Evolutionary conservation across 75 land plant species (phyloP), one percentile per base, ranked within the genome.

Genomic region (Pseudotsuga menziesii): DNA sequence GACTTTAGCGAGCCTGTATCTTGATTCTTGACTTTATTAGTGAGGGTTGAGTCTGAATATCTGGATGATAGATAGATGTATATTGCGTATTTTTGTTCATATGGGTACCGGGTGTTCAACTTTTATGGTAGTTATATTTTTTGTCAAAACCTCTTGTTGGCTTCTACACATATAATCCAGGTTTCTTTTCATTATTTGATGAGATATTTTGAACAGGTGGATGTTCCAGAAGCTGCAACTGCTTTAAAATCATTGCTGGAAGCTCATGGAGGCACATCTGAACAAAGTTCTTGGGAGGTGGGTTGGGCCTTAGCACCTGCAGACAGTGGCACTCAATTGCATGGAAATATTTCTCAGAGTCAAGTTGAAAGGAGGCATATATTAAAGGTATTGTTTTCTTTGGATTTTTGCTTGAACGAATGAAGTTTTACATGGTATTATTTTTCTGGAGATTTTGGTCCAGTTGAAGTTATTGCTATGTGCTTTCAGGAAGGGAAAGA

Each of bases 281-380:
- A 85, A 58, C 71, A 83, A 73, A 80, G 86, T 57, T 75, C 84
- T 70, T 96, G 98, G 98, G 98, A 93, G 57, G 82, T 87, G 56
- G 97, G 97, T 71, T 96, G 97, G 97, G 87, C 92, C 19, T 80
- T 96, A 74, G 85, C 89, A 17, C 83, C 88, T 56, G 58, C 73
- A 71, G 88, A 83, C 32, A 32, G 4, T 63, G 72, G 58, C 39
- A 54, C 55, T 74, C 56, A 64, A 56, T 29, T 69, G 52, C 22
- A 22, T 69, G 72, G 72, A 41, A 44, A 69, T 69, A 39, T 69
- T 69, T 39, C 72, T 69, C 72, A 41, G n/a, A 41, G 72, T n/a
- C 72, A 19, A 41, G 41, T 69, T 9, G 72, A 39, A 69, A 69
- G 52, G 72, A 69, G 41, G 72, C 72, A 69, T 17, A 41, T 19